Evolutionary conservation across 225 moss, liverwort and hornwort species (phyloP), one percentile per base, ranked within the genome.

Genomic region (Polytrichum commune): DNA sequence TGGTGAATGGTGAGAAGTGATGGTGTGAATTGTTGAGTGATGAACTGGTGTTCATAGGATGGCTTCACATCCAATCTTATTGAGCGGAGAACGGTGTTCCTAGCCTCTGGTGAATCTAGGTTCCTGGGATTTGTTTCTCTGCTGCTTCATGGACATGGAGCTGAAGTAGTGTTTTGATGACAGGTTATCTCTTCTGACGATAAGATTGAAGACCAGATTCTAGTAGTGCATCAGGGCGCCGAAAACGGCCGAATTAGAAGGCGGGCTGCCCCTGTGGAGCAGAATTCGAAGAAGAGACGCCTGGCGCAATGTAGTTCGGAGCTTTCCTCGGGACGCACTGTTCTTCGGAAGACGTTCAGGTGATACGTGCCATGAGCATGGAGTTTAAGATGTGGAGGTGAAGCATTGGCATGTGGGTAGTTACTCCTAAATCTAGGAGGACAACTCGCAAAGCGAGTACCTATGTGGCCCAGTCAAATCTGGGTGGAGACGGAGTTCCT

Each of bases 311-410:
- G 60, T 2, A 28, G n/a, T 55, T 84, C 75, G 28, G 69, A 84
- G 67, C 29, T 72, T 9, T 18, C 69, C 3, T 7, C 28, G 3
- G 1, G 32, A 38, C 81, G 81, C 13, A 73, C 80, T 72, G 70
- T 84, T 22, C 75, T 84, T 35, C 73, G 81, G 13, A 84, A 81
- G 78, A 60, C 60, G 0, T 78, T 84, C 55, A 64, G 84, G 67
- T 84, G 5, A 72, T 10, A 23, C 18, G 1, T 60, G 46, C 4
- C 46, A 46, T 16, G 46, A 13, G 46, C 13, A 46, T 46, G 46
- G 46, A 46, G 38, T 2, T 16, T 3, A 46, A 46, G 13, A 13
- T 46, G 13, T 46, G 46, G 38, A 38, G 38, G 46, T 46, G 46
- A 46, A 46, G 46, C 16, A 4, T 46, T 46, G 46, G 16, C 46